These are phyloP conservation scores for Helichrysum umbraculigerum DNA, from an alignment of 129 eudicot genomes.

Conservation along the genomic window DNA sequence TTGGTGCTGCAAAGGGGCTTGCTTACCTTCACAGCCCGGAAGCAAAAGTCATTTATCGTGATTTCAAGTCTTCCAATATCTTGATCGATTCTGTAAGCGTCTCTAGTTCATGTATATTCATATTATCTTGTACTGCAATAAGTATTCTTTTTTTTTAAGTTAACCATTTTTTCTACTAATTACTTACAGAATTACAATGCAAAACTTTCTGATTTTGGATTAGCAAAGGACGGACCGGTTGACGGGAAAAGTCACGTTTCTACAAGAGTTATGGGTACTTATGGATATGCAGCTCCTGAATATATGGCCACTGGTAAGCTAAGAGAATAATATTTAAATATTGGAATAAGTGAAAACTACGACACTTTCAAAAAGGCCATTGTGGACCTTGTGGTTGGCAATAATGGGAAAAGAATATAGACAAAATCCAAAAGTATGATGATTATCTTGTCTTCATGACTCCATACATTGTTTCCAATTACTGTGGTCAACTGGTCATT, in stretches of 20 bases:
- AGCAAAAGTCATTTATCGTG: constrained; percentile 54
- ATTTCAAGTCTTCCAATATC: constrained; percentile 70
- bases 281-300: constrained; percentile 97
- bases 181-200: constrained; percentile 67
- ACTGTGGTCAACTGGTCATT: neutral
- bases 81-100: constrained; percentile 64
- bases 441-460: neutral
- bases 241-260: constrained; percentile 84
- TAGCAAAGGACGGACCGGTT: constrained; percentile 87
- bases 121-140: constrained; percentile 1
- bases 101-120: neutral
- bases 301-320: constrained; percentile 81
- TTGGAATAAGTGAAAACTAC: neutral
- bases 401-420: neutral
- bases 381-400: neutral
- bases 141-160: neutral
- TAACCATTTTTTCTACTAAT: neutral
- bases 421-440: neutral
- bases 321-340: neutral
- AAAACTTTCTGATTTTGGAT: constrained; percentile 92
- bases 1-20: constrained; percentile 38
- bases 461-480: neutral
- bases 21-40: constrained; percentile 30
- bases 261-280: constrained; percentile 86
- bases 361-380: neutral